Base-by-base conservation (phyloP, 148 eudicot species). In the Rhododendron henanense region DNA sequence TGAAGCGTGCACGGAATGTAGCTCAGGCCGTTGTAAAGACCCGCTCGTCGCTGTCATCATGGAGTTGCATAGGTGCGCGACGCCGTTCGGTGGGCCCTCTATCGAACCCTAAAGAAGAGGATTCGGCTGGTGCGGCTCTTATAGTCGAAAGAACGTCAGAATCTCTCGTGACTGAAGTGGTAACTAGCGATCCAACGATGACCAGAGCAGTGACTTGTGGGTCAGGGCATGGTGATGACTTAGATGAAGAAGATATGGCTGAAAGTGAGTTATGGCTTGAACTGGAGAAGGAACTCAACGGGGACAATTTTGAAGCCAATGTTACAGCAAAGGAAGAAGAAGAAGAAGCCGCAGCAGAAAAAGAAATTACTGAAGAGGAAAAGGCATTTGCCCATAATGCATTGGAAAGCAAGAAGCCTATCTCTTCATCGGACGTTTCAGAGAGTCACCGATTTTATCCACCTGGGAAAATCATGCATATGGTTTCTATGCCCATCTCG, bases 31-130 rank as follows among this genome's bases (percentile, higher is more conserved):
- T 96, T 76, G 99, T 92, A 74, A 94, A 90, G 82, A 93, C 95
- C 28, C 99, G 95, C 48, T 92, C 98, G 47, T 90, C 98, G 23
- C 80, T 96, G 86, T 91, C 97, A 10, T 93, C 96, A 57, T 96
- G 99, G 99, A 89, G 94, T 18, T 96, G 99, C 79, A 96, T 95
- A 95, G 99, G 99, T 69, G 93, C 96, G 33, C 94, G 98, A 2
- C 97, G 96, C 10, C 96, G 99, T 82, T 86, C 88, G 10, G 90
- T 88, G 77, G 85, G 84, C 85, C 90, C 91, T 69, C 83, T 89
- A 37, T 41, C 92, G 55, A 87, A 79, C 78, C 25, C 88, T 3
- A 89, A 88, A 87, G 90, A 87, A 69, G 94, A 92, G n/a, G 94
- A 93, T 71, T 81, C 87, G 41, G 74, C 88, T 21, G 93, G 90